Evolutionary conservation across 257 asterid species (phyloP), one percentile per base, ranked within the genome.

Genomic region (Scutellaria minor): DNA sequence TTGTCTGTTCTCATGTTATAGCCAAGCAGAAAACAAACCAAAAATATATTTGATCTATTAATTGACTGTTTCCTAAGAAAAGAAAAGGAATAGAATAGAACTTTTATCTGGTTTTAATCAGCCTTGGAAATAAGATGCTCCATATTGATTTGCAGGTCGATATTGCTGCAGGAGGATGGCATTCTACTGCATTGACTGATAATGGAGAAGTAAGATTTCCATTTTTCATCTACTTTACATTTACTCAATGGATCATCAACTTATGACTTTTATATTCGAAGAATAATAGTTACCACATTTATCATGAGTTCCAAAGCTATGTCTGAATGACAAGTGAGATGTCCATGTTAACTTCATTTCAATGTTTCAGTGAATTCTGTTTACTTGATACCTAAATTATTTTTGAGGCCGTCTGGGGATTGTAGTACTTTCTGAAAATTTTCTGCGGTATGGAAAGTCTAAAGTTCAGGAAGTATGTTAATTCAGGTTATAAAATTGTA

Each of bases 121-220:
- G 31, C 44, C 31, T 57, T 55, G 59, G 40, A 54, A 39, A 56
- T 74, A 71, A 45, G 14, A 59, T 68, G 53, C 56, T 22, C 64
- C 68, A 22, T 66, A 61, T 75, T 66, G 62, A 53, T 79, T 74
- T 78, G 82, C 88, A 94, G 98, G 96, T 92, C 75, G 96, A 92
- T 78, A 88, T 95, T 85, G 98, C 99, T 48, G 97, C 99, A 73
- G 99, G 99, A 79, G 99, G 99, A 77, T 95, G 99, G 99, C 99
- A 95, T 85, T 95, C 99, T 71, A 88, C 97, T 61, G 99, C 90
- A 48, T 81, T 95, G 86, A 95, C 98, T 75, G 88, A 86, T 76
- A 93, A 95, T 50, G 99, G 99, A 60, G 98, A 92, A 90, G 99
- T 94, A 68, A 50, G 66, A 22, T 45, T 22, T 61, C 39, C 72